phyloP scores from a whole-genome alignment of 352 stramenopile genomes.

The Plasmopara viticola region DNA sequence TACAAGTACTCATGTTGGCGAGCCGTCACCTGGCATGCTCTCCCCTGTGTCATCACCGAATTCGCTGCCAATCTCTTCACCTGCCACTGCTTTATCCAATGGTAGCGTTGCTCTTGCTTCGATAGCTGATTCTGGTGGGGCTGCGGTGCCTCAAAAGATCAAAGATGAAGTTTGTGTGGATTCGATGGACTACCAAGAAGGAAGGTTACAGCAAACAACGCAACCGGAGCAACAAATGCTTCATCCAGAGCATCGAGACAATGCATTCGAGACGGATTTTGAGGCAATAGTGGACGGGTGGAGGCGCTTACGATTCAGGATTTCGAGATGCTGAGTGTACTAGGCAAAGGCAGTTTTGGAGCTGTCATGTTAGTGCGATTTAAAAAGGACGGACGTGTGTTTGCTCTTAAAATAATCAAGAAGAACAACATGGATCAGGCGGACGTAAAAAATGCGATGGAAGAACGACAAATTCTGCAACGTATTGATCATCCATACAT shows the following conservation, averaged over 20 bases:
- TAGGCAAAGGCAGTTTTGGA: conserved; percentile 83
- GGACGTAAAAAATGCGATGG: conserved; percentile 83
- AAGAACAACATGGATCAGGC: conserved; percentile 84
- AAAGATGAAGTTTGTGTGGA: conserved; percentile 33
- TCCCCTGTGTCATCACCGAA: conserved; percentile 25
- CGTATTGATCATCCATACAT: conserved; percentile 87
- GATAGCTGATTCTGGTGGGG: conserved; percentile 5
- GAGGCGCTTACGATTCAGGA: conserved; percentile 83
- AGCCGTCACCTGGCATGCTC: conserved; percentile 35
- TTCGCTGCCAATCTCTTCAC: conserved; percentile 16
- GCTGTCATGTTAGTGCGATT: conserved; percentile 87
- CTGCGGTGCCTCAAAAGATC: conserved; percentile 23
- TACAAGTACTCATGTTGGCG: conserved; percentile 33
- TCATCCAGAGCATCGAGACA: conserved; percentile 8
- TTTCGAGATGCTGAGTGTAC: conserved; percentile 87
- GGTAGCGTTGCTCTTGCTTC: conserved; percentile 1
- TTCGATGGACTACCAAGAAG: conserved; percentile 26
- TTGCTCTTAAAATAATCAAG: conserved; percentile 88
- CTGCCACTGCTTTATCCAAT: conserved; percentile 11
- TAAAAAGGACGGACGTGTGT: conserved; percentile 84
- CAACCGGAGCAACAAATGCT: conserved; percentile 11
- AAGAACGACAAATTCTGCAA: conserved; percentile 86
- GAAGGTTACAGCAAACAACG: conserved; percentile 23
- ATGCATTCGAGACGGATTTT: conserved; percentile 4
- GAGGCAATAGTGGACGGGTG: conserved; percentile 12